phyloP scores from a whole-genome alignment of 2,329 filamentous ascomycete species.

The Delphinella strobiligena region DNA sequence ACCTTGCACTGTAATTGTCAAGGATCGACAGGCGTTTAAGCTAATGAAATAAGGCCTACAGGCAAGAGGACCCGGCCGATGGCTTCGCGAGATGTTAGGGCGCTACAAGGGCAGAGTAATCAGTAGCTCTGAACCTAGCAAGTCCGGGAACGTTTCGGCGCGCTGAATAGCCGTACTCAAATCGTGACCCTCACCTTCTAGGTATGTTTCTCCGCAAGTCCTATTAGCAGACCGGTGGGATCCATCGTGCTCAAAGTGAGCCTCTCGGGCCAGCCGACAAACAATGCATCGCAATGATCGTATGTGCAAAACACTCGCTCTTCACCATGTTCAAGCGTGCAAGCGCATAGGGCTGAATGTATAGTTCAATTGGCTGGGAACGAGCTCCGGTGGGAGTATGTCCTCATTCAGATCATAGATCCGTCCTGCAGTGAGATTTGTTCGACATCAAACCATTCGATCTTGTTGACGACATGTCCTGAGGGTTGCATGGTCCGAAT shows the following conservation, averaged over 20 bases:
- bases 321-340: too few relatives aligned
- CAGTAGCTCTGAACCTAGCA: background rate
- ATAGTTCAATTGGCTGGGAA: too few relatives aligned
- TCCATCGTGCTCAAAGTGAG: background rate
- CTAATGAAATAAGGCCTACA: background rate
- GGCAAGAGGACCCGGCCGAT: background rate
- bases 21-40: background rate
- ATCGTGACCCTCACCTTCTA: background rate
- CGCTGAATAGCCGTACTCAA: background rate
- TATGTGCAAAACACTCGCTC: too few relatives aligned
- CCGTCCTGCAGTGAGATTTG: too few relatives aligned
- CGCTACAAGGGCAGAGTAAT: background rate
- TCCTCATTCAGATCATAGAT: too few relatives aligned
- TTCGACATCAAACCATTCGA: too few relatives aligned
- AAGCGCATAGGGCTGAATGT: too few relatives aligned
- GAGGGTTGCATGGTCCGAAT: too few relatives aligned
- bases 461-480: too few relatives aligned
- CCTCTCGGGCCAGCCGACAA: background rate
- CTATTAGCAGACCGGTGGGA: background rate
- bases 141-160: background rate
- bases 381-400: too few relatives aligned
- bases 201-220: background rate
- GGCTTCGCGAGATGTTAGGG: background rate
- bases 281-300: too few relatives aligned
- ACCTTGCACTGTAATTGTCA: background rate